These are phyloP conservation scores for Arthrobotrys megalospora DNA, from an alignment of 2,329 filamentous ascomycete species.

Conservation along the genomic window DNA sequence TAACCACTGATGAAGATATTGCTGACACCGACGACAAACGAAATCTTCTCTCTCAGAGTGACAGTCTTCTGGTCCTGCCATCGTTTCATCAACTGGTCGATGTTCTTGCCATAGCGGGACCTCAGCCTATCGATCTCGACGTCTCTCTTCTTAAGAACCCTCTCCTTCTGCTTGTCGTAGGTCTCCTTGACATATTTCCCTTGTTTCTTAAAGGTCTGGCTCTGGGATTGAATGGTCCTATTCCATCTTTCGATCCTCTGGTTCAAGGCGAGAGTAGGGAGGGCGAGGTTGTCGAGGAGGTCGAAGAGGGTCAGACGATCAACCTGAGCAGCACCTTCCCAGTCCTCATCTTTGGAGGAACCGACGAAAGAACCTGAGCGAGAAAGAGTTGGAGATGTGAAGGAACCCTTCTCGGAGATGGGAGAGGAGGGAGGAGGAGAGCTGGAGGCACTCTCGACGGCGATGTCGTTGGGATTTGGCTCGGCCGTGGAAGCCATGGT, in stretches of 20 bases:
- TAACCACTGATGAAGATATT: constrained; percentile 99
- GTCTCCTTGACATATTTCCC: constrained; percentile 83
- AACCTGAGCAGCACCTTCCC: constrained; percentile 73
- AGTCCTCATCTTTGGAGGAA: constrained; percentile 57
- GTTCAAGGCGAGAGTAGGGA: constrained; percentile 72
- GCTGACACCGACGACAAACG: constrained; percentile 94
- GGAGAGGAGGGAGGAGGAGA: constrained; percentile 57
- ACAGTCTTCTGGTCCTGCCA: constrained; percentile 94
- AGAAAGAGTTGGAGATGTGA: constrained; percentile 50
- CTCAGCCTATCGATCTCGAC: constrained; percentile 64
- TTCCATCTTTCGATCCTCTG: constrained; percentile 93
- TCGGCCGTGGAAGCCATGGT: constrained; percentile 40
- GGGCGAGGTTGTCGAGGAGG: constrained; percentile 88
- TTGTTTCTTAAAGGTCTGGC: constrained; percentile 85
- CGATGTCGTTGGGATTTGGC: constrained; percentile 39
- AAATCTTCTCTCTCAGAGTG: constrained; percentile 90
- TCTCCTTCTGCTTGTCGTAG: constrained; percentile 84
- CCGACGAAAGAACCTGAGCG: constrained; percentile 56
- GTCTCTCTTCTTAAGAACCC: constrained; percentile 78
- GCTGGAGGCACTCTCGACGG: constrained; percentile 51
- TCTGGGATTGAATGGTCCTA: constrained; percentile 84
- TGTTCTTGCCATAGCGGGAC: constrained; percentile 63
- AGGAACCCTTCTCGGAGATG: constrained; percentile 43
- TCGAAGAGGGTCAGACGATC: constrained; percentile 94
- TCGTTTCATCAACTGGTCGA: constrained; percentile 66